A percentile compares a stretch with the other conserved stretches of the same genome.
phyloP scores from a whole-genome alignment of 164 flowering plant species.

The Cinnamomum micranthum region DNA sequence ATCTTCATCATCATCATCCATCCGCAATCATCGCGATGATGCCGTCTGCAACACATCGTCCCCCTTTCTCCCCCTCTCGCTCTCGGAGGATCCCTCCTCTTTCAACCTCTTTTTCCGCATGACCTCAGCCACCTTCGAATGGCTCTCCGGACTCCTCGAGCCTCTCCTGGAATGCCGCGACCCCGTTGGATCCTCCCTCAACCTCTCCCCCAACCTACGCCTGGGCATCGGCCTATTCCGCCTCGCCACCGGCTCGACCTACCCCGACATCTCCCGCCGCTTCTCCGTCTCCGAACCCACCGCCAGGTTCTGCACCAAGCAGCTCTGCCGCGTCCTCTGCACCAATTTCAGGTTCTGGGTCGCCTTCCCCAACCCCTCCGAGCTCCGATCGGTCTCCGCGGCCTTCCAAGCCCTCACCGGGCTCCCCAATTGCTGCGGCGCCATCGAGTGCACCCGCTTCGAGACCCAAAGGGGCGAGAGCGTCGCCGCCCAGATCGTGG shows the following conservation, averaged over 20 bases:
- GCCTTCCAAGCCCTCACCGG: conserved; percentile 39
- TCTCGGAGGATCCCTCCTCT: conserved; percentile 36
- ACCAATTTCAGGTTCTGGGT: conserved; percentile 89
- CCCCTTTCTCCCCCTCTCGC: conserved; percentile 1
- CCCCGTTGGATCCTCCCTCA: conserved; percentile 54
- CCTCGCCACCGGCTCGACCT: conserved; percentile 58
- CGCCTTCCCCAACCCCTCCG: conserved; percentile 50
- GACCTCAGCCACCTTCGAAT: conserved; percentile 64
- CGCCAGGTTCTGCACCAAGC: conserved; percentile 68
- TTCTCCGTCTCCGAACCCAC: conserved; percentile 55
- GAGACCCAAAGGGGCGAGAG: conserved; percentile 12
- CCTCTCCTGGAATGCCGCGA: conserved; percentile 92
- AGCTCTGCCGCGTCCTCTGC: conserved; percentile 79
- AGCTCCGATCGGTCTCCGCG: conserved; percentile 42
- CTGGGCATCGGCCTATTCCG: conserved; percentile 74
- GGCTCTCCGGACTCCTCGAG: conserved; percentile 75
- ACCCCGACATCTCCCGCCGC: conserved; percentile 40
- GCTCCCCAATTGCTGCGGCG: conserved; percentile 79
- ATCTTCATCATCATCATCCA: neutral
- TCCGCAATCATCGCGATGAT: no score
- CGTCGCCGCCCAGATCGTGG: conserved; percentile 68
- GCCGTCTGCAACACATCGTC: neutral
- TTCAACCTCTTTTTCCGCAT: conserved; percentile 51
- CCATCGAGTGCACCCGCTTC: conserved; percentile 49
- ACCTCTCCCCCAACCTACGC: conserved; percentile 53